These are phyloP conservation scores for Solanum boliviense DNA, from an alignment of 257 asterid species.

Conservation along the genomic window DNA sequence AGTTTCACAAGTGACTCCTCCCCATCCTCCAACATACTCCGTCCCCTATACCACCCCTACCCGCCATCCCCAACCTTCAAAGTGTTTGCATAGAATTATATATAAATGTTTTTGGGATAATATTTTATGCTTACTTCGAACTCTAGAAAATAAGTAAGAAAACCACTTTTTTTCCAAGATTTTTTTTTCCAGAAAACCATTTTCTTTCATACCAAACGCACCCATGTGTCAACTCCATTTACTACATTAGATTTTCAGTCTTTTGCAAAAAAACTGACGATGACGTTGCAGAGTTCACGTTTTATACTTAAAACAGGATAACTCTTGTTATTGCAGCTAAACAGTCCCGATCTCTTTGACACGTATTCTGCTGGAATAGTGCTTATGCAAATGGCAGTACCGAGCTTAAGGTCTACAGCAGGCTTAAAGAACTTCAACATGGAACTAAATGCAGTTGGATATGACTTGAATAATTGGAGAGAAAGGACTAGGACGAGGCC, in stretches of 20 bases:
- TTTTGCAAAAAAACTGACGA: background rate
- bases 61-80: background rate
- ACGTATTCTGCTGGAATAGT: slow-evolving; percentile 95
- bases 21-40: background rate
- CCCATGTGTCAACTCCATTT: background rate
- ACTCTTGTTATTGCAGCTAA: slow-evolving; percentile 45
- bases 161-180: background rate
- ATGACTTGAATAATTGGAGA: slow-evolving; percentile 84
- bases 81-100: background rate
- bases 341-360: slow-evolving; percentile 90
- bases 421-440: slow-evolving; percentile 71
- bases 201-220: background rate
- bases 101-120: background rate
- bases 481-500: slow-evolving; percentile 62
- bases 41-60: background rate
- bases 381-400: slow-evolving; percentile 84
- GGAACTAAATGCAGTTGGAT: slow-evolving; percentile 65
- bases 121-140: background rate
- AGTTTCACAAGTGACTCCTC: too few relatives aligned
- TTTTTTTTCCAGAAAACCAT: background rate
- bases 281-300: background rate
- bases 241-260: background rate
- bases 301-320: background rate
- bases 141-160: background rate
- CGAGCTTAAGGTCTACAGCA: slow-evolving; percentile 55